These are phyloP conservation scores for Ogataea trehalophila DNA, from an alignment of 805 yeast species.

Conservation along the genomic window DNA sequence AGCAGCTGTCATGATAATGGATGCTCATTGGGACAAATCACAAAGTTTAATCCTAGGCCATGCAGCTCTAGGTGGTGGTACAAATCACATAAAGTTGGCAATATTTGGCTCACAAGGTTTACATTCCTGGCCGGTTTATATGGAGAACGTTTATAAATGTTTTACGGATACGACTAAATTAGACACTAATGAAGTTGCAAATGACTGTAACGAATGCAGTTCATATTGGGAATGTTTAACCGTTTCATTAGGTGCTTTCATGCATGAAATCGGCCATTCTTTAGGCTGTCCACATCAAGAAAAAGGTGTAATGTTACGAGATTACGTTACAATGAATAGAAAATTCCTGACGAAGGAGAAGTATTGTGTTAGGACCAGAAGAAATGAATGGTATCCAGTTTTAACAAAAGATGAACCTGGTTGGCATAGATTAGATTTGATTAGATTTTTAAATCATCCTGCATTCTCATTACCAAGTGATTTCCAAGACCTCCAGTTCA, in stretches of 20 bases:
- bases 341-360: conserved; percentile 73
- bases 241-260: conserved; percentile 85
- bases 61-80: conserved; percentile 94
- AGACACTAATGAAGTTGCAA: conserved; percentile 71
- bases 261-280: conserved; percentile 93
- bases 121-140: conserved; percentile 86
- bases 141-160: conserved; percentile 63
- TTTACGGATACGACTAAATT: conserved; percentile 71
- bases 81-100: conserved; percentile 64
- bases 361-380: conserved; percentile 47
- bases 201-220: conserved; percentile 81
- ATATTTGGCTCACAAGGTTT: conserved; percentile 92
- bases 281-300: conserved; percentile 92
- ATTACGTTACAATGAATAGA: conserved; percentile 74
- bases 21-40: conserved; percentile 73
- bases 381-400: conserved; percentile 45
- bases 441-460: conserved; percentile 78
- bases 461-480: conserved; percentile 72
- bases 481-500: conserved; percentile 37
- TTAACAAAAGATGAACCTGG: conserved; percentile 64
- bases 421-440: conserved; percentile 80
- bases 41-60: conserved; percentile 66
- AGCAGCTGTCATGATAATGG: conserved; percentile 83
- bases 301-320: conserved; percentile 86
- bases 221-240: conserved; percentile 87